Conservation (phyloP, 495 filamentous ascomycete genomes). For the Amphirosellinia nigrospora region DNA sequence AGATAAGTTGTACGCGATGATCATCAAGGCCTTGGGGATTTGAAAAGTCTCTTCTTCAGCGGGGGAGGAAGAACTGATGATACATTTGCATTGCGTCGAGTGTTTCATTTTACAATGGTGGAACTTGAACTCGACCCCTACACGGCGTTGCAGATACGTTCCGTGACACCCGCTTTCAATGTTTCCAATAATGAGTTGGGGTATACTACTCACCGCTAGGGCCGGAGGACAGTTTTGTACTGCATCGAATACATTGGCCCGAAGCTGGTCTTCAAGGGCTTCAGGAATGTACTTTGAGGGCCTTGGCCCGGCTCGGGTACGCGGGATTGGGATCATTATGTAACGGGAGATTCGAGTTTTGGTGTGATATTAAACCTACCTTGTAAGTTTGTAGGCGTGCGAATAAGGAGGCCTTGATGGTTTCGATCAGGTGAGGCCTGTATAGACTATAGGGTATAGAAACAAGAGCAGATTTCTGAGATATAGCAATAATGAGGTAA, state of each 20-base stretch:
- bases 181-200: conserved; percentile 29
- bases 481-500: not conserved
- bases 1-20: conserved; percentile 17
- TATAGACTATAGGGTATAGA: not conserved
- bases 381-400: not conserved
- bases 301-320: not conserved
- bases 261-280: conserved; percentile 19
- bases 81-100: conserved; percentile 21
- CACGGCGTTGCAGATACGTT: not conserved
- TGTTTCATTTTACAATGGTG: conserved; percentile 20
- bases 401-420: not conserved
- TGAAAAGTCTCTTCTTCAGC: not conserved
- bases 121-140: conserved; percentile 20
- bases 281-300: not conserved
- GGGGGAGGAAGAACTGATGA: conserved; percentile 3
- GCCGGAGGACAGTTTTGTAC: not conserved
- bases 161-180: conserved; percentile 20
- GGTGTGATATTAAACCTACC: not conserved
- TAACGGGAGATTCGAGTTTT: not conserved
- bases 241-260: conserved; percentile 15
- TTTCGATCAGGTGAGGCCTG: not conserved
- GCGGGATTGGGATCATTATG: not conserved
- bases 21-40: conserved; percentile 12
- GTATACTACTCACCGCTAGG: not conserved
- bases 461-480: not conserved